These are phyloP conservation scores for Trichoderma pleuroti DNA, from an alignment of 2,329 filamentous ascomycete species.

Conservation along the genomic window DNA sequence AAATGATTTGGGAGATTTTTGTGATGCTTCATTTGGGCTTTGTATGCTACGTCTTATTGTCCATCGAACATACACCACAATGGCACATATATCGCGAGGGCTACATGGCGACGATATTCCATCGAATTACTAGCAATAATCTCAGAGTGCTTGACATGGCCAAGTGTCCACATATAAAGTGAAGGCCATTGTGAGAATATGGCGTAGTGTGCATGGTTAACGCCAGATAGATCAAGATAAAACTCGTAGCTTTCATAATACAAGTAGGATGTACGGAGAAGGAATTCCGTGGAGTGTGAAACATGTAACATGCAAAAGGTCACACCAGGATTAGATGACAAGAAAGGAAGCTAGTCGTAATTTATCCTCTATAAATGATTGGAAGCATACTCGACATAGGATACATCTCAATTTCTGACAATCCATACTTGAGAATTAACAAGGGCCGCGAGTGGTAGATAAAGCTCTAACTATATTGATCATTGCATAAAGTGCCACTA, in stretches of 20 bases:
- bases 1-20: no score
- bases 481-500: neutral
- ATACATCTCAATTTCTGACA: neutral
- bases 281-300: neutral
- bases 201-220: neutral
- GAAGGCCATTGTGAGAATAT: neutral
- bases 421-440: neutral
- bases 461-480: neutral
- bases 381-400: neutral
- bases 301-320: neutral
- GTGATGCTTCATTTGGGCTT: no score
- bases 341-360: neutral
- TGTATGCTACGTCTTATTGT: neutral
- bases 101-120: neutral
- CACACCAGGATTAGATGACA: neutral
- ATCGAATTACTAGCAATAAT: neutral
- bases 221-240: neutral
- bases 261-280: neutral
- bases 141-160: neutral
- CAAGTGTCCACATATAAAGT: neutral
- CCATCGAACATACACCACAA: neutral
- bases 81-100: neutral
- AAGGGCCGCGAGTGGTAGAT: neutral
- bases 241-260: neutral
- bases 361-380: neutral